phyloP scores from a whole-genome alignment of 2,329 filamentous ascomycete genomes.

The Alternaria gansuensis region DNA sequence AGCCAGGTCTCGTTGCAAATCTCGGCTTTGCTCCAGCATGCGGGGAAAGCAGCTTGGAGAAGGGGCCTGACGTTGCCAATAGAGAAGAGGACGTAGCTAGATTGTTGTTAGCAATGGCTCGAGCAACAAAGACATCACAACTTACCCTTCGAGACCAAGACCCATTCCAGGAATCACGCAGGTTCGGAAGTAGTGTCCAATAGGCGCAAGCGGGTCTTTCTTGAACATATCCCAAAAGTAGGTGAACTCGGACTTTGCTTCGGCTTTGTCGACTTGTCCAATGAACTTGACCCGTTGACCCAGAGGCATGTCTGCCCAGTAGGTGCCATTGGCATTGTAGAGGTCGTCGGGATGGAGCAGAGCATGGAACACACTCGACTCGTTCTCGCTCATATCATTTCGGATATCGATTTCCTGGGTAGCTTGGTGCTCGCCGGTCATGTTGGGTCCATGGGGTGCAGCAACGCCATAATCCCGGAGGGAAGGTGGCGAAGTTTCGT shows the following conservation, averaged over 20 bases:
- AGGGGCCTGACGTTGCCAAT: conserved; percentile 91
- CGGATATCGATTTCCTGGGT: conserved; percentile 52
- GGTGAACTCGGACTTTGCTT: conserved; percentile 72
- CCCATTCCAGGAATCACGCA: conserved; percentile 93
- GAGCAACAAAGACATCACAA: background rate
- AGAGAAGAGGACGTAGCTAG: conserved; percentile 90
- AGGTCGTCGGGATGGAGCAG: conserved; percentile 88
- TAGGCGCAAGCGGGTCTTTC: conserved; percentile 80
- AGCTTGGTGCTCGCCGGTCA: conserved; percentile 55
- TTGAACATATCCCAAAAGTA: conserved; percentile 82
- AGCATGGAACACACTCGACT: conserved; percentile 74
- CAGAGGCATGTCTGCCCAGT: conserved; percentile 90
- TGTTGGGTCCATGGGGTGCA: conserved; percentile 60
- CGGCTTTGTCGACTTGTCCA: conserved; percentile 73
- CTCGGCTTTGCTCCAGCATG: conserved; percentile 74
- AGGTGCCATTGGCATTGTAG: conserved; percentile 81
- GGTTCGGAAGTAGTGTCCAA: conserved; percentile 88
- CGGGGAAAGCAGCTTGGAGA: conserved; percentile 76
- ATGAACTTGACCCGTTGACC: conserved; percentile 78
- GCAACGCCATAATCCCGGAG: conserved; percentile 59
- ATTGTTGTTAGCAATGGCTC: conserved; percentile 9
- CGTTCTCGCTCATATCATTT: conserved; percentile 64
- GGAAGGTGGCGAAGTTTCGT: conserved; percentile 24
- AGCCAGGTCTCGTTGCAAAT: conserved; percentile 84
- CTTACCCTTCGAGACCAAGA: conserved; percentile 79